phyloP scores from a whole-genome alignment of 257 asterid genomes.

The Echites panduratus region DNA sequence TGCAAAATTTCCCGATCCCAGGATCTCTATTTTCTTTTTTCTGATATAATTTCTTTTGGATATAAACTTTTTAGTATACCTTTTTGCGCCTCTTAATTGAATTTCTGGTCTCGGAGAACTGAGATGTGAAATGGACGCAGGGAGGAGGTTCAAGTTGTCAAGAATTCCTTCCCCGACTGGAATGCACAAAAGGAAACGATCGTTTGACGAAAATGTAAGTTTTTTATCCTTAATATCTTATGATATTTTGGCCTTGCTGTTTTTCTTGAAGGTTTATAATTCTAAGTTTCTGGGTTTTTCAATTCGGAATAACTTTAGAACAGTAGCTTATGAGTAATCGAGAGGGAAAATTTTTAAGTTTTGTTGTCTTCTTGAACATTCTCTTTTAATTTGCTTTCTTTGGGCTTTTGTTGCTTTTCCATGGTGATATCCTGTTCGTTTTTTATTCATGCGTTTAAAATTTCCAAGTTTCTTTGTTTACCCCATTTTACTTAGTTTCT shows the following conservation, averaged over 20 bases:
- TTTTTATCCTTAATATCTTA: background rate
- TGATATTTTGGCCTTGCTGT: background rate
- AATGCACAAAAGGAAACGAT: background rate
- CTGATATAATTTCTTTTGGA: background rate
- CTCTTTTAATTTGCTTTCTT: background rate
- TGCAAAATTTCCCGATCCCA: background rate
- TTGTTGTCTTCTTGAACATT: background rate
- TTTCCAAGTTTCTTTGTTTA: no score
- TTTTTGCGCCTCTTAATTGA: background rate
- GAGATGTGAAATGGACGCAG: constrained; percentile 2
- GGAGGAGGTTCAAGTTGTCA: constrained; percentile 1
- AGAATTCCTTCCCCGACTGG: constrained; percentile 1
- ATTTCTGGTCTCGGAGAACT: background rate
- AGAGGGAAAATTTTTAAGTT: background rate
- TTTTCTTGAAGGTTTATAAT: background rate
- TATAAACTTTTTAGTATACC: background rate
- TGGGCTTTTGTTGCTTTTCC: background rate
- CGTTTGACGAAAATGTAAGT: constrained; percentile 10
- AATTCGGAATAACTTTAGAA: background rate
- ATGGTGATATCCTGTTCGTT: background rate
- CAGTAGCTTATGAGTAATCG: background rate
- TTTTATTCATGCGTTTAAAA: background rate
- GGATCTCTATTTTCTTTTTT: background rate
- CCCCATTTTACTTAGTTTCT: no score
- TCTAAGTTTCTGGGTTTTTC: background rate